Percentiles rank a stretch among this genome's conserved stretches.
phyloP scores from a whole-genome alignment of 2,329 filamentous ascomycete genomes.

The Pseudogymnoascus sp. region DNA sequence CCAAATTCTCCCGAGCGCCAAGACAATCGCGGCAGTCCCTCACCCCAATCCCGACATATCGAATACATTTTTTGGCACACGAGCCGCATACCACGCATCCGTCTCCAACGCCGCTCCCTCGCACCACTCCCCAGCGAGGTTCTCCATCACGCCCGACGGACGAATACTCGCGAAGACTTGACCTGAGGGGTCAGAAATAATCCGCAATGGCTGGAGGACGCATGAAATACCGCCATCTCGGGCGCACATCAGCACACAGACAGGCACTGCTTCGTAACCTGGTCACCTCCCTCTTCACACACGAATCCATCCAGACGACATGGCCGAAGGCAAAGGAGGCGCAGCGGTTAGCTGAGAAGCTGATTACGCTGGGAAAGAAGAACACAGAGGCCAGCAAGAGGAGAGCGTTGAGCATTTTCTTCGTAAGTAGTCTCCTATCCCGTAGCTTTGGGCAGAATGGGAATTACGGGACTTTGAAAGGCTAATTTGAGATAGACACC shows the following conservation, averaged over 20 bases:
- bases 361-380: slow-evolving; percentile 89
- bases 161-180: background rate
- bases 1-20: slow-evolving; percentile 18
- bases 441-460: background rate
- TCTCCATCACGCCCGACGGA: background rate
- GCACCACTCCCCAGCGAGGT: background rate
- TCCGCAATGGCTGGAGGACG: slow-evolving; percentile 71
- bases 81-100: slow-evolving; percentile 7
- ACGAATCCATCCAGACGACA: slow-evolving; percentile 91
- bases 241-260: slow-evolving; percentile 77
- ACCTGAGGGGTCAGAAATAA: background rate
- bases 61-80: slow-evolving; percentile 7
- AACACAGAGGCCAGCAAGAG: slow-evolving; percentile 75
- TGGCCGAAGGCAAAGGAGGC: slow-evolving; percentile 97
- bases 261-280: slow-evolving; percentile 91
- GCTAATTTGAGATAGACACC: slow-evolving; percentile 47
- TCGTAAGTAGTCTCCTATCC: slow-evolving; percentile 48
- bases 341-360: slow-evolving; percentile 84
- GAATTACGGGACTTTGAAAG: background rate
- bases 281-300: slow-evolving; percentile 86
- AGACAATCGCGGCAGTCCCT: slow-evolving; percentile 13
- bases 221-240: slow-evolving; percentile 82
- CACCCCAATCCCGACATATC: slow-evolving; percentile 10
- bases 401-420: slow-evolving; percentile 74
- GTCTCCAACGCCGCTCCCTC: background rate